Percentiles rank a stretch among this genome's conserved stretches.
These are phyloP conservation scores for Cunninghamia lanceolata DNA, from an alignment of 75 land plant species.

Conservation along the genomic window DNA sequence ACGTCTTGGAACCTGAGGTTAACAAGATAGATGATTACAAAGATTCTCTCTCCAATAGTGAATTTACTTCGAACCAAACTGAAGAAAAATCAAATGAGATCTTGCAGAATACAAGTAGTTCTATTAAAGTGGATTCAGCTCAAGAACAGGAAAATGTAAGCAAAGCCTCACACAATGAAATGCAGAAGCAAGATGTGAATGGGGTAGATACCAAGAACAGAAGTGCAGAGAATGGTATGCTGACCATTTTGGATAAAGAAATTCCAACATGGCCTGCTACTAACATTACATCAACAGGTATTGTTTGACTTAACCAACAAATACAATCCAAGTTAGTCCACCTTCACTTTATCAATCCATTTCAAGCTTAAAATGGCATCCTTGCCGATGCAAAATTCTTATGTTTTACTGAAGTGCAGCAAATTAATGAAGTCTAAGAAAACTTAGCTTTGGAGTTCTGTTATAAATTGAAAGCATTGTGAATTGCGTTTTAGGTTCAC, in stretches of 20 bases:
- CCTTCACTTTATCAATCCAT: neutral
- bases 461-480: neutral
- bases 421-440: neutral
- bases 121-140: neutral
- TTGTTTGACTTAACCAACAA: neutral
- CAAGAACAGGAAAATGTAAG: neutral
- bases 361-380: neutral
- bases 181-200: conserved; percentile 3
- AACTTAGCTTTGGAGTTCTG: neutral
- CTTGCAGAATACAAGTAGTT: neutral
- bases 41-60: neutral
- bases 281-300: conserved; percentile 1
- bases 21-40: neutral
- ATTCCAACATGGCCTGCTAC: neutral
- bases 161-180: neutral
- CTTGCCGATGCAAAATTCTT: neutral
- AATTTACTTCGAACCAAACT: neutral
- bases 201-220: neutral
- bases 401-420: neutral
- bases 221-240: neutral
- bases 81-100: neutral
- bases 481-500: neutral
- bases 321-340: neutral
- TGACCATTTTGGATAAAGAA: neutral
- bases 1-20: neutral